Evolutionary conservation across 176 grass and related monocot genomes (phyloP).

Genomic region (Poa pratensis): DNA sequence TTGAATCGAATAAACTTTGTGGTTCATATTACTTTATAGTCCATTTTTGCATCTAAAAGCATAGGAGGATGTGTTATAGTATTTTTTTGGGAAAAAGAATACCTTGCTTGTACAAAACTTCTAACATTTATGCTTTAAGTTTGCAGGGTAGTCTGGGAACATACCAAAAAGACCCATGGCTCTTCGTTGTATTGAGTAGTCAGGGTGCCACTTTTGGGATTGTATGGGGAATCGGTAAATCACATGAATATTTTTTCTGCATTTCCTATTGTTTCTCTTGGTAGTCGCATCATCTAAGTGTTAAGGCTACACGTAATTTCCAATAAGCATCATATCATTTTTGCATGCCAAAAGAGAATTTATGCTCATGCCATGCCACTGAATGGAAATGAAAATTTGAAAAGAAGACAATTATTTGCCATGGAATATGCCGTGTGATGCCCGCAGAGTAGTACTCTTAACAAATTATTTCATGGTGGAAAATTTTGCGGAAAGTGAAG

Average conservation of each 20-base stretch:
- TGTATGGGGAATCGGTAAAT: slow-evolving; percentile 6
- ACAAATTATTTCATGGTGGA: not conserved
- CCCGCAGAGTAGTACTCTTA: not conserved
- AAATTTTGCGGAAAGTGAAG: slow-evolving; percentile 2
- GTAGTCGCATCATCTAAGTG: slow-evolving; percentile 13
- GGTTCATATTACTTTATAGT: slow-evolving; percentile 29
- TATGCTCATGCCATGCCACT: slow-evolving; percentile 39
- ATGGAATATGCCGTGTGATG: not conserved
- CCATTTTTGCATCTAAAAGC: slow-evolving; percentile 4
- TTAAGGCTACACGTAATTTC: slow-evolving; percentile 23
- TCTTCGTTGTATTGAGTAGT: slow-evolving; percentile 28
- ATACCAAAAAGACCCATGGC: slow-evolving; percentile 11
- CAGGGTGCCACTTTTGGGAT: slow-evolving; percentile 19
- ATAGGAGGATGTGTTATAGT: slow-evolving; percentile 20
- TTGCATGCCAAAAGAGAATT: not conserved
- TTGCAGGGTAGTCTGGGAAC: slow-evolving; percentile 18
- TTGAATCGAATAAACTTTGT: not conserved
- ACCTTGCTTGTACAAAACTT: slow-evolving; percentile 6
- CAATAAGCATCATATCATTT: slow-evolving; percentile 27
- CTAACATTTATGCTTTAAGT: slow-evolving; percentile 38
- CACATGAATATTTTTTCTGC: slow-evolving; percentile 13
- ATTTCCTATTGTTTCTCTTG: slow-evolving; percentile 18
- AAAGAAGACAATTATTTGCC: not conserved
- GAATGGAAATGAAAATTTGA: slow-evolving; percentile 14
- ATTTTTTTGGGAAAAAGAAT: slow-evolving; percentile 21